phyloP scores from a whole-genome alignment of 805 yeast genomes.

The Metschnikowia rubicola region DNA sequence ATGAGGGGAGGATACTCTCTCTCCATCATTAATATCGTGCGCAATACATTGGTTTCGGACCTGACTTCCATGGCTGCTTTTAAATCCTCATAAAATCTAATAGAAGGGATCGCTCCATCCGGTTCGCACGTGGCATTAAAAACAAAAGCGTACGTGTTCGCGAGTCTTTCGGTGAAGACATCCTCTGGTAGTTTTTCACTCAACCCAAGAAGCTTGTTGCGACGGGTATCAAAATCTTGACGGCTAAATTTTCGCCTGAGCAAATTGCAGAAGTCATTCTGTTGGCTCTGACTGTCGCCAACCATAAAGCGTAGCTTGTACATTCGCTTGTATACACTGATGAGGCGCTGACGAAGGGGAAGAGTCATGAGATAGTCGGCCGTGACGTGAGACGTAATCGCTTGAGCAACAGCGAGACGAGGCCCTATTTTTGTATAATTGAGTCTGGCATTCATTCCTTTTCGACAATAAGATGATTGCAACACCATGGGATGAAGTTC shows the following conservation, averaged over 20 bases:
- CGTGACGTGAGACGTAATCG: constrained; percentile 9
- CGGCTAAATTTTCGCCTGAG: constrained; percentile 24
- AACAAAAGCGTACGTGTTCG: constrained; percentile 18
- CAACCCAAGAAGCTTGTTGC: constrained; percentile 7
- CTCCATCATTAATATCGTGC: constrained; percentile 17
- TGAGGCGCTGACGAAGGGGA: constrained; percentile 6
- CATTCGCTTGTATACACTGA: constrained; percentile 28
- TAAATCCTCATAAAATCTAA: constrained; percentile 11
- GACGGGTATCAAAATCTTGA: constrained; percentile 11
- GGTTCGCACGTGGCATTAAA: constrained; percentile 16
- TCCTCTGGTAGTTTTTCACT: constrained; percentile 4
- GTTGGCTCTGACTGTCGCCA: constrained; percentile 12
- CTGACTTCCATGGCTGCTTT: constrained; percentile 6
- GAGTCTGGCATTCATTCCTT: constrained; percentile 2
- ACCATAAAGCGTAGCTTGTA: constrained; percentile 29
- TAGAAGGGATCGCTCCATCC: constrained; percentile 3
- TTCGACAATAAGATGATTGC: no score
- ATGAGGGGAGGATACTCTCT: constrained; percentile 7
- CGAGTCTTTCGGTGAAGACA: constrained; percentile 8
- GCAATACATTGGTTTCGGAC: constrained; percentile 8
- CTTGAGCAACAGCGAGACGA: constrained; percentile 5
- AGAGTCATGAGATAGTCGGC: constrained; percentile 6
- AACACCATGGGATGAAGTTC: not conserved
- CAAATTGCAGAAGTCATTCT: constrained; percentile 19
- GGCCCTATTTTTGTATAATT: constrained; percentile 12